Base-by-base conservation (phyloP, 2,329 filamentous ascomycete species). In the Macrophomina pseudophaseolina region DNA sequence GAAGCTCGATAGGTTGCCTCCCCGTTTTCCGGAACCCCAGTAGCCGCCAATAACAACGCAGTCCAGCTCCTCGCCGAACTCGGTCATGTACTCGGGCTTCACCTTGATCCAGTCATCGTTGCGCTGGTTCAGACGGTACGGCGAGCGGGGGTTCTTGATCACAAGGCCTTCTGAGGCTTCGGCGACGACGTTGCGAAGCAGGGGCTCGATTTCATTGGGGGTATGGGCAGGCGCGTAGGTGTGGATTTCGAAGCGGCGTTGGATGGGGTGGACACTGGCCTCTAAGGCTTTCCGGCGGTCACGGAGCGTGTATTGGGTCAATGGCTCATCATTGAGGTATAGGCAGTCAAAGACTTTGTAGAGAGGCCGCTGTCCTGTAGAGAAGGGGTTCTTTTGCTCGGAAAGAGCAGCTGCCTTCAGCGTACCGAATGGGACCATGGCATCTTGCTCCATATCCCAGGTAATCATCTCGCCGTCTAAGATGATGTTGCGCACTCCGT, bases 51-150 rank as follows among this genome's bases (percentile, higher is more conserved):
- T 88, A 16, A 99, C 84, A 14, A 97, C 82, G 70, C 93, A 93
- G 75, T 99, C 95, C 3, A 99, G 87, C 0, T 91, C 92, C 79
- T 98, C 94, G 68, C 95, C 95, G 76, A 95, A 97, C 69, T 97
- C 94, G 2, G 90, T 90, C 94, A 98, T 97, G 78, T 99, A 99
- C 70, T 99, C 95, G 1, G 95, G 95, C 74, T 99, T 99, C 8
- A 99, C 94, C 76, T 99, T 99, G 80, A 97, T 90, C 95, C 95
- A 99, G 78, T 97, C 92, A 72, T 97, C 92, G 73, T 96, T 95
- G 56, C 95, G 90, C 71, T 92, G 91, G 74, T 97, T 97, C 9
- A 98, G 84, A 6, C 88, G 86, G 76, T 99, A 99, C 73, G 88
- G 86, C 0, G 94, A 97, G 5, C 90, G 86, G 7, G 95, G 95